Evolutionary conservation across 2,329 filamentous ascomycete species (phyloP), one percentile per base, ranked within the genome.

Genomic region (Aureobasidium melanogenum): DNA sequence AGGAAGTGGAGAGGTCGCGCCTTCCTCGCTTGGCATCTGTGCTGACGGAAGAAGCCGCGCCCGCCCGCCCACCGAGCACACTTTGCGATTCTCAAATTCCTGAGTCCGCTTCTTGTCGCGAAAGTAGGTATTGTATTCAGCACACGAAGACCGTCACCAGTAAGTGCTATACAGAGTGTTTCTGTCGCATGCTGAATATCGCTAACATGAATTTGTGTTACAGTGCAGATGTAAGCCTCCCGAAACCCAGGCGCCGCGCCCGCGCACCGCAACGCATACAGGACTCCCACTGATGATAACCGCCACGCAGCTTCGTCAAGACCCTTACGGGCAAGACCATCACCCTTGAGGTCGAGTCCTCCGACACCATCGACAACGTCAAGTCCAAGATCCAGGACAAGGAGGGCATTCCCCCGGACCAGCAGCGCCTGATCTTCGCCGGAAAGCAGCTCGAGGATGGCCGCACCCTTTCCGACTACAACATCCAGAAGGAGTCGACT

Each of bases 371-470:
- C 84, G 93, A 97, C 87, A 97, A 97, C 87, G 93, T 97, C 81
- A 97, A 97, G 88, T 88, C 87, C 83, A 97, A 97, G 89, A 97
- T 97, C 80, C 93, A 97, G 84, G 92, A 97, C 82, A 97, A 97
- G 89, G 93, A 97, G 84, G 93, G 93, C 73, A 97, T 97, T 71
- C 93, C 93, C 73, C 92, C 92, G 69, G 93, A 97, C 81, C 92
- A 97, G 81, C 93, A 97, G 85, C 92, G 93, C 76, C 80, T 97
- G 83, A 97, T 97, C 83, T 97, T 97, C 79, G 92, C 92, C 73
- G 92, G 93, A 79, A 97, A 97, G 88, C 93, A 97, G 84, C 88
- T 97, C 69, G 93, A 97, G 86, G 93, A 97, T 83, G 92, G 92
- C 81, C 89, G 92, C 75, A 97, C 93, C 66, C 86, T 97, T 68